These are phyloP conservation scores for Tricholoma hemisulphureum DNA, from an alignment of 768 basidiomycete species.

Conservation along the genomic window DNA sequence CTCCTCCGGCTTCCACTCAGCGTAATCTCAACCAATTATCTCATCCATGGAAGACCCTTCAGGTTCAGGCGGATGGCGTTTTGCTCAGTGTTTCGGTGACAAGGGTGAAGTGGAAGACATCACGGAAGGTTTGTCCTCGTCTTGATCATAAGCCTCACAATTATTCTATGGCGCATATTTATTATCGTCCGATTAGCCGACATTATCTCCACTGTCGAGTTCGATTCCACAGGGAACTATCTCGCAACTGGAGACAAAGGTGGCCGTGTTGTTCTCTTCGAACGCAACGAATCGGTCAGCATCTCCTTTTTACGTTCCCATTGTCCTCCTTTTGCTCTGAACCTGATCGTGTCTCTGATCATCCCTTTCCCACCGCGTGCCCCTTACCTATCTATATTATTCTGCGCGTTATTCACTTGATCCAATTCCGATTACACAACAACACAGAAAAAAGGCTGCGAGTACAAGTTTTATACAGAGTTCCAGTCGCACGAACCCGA, in stretches of 20 bases:
- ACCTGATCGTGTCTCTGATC: conserved; percentile 35
- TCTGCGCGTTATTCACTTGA: conserved; percentile 16
- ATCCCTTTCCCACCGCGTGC: conserved; percentile 16
- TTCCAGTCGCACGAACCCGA: conserved; percentile 99
- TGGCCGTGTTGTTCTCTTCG: conserved; percentile 96
- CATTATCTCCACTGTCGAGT: conserved; percentile 99
- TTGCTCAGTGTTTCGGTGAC: conserved; percentile 99
- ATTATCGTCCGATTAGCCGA: conserved; percentile 65
- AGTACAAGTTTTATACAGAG: conserved; percentile 99
- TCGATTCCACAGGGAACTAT: conserved; percentile 98
- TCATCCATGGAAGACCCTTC: conserved; percentile 76
- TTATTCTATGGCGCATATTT: conserved; percentile 6
- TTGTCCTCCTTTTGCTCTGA: conserved; percentile 15
- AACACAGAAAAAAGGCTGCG: conserved; percentile 95
- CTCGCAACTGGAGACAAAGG: conserved; percentile 99
- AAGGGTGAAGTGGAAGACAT: conserved; percentile 99
- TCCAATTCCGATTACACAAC: conserved; percentile 19
- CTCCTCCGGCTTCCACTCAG: conserved; percentile 17
- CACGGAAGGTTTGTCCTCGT: conserved; percentile 77
- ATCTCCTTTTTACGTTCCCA: conserved; percentile 13
- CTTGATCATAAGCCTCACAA: conserved; percentile 3
- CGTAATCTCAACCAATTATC: conserved; percentile 22
- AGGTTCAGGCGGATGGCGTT: conserved; percentile 91
- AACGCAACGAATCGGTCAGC: conserved; percentile 91
- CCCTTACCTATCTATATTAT: conserved; percentile 8